Percentiles rank a stretch among this genome's conserved stretches.
phyloP scores from a whole-genome alignment of 805 yeast genomes.

The Saccharomycopsis sp. region DNA sequence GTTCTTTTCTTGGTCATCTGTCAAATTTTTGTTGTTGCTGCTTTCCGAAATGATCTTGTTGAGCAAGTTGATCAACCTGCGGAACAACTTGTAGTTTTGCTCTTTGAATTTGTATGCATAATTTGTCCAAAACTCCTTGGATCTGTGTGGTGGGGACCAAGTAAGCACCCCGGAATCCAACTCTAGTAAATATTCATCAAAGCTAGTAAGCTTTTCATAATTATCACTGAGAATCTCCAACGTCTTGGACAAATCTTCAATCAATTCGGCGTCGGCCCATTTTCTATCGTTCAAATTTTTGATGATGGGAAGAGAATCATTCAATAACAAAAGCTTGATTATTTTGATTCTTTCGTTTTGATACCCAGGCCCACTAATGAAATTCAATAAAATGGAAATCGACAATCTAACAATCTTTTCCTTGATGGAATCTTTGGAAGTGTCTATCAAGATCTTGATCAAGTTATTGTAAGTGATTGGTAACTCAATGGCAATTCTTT shows the following conservation, averaged over 20 bases:
- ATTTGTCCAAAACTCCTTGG: constrained; percentile 83
- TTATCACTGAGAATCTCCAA: constrained; percentile 57
- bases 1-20: constrained; percentile 29
- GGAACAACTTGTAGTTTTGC: constrained; percentile 63
- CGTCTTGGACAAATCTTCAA: constrained; percentile 56
- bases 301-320: constrained; percentile 64
- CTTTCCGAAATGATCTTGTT: constrained; percentile 26
- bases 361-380: constrained; percentile 34
- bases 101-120: constrained; percentile 70
- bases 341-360: constrained; percentile 34
- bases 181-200: constrained; percentile 86
- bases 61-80: constrained; percentile 48
- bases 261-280: constrained; percentile 90
- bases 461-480: constrained; percentile 45
- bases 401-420: constrained; percentile 84
- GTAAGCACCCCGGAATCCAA: constrained; percentile 66
- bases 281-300: constrained; percentile 73
- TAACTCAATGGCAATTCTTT: constrained; percentile 38
- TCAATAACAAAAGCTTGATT: constrained; percentile 58
- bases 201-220: constrained; percentile 73
- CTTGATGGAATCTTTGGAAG: constrained; percentile 77
- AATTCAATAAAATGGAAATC: constrained; percentile 62
- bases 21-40: constrained; percentile 23
- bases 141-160: constrained; percentile 90
- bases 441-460: constrained; percentile 38